Percentiles rank a stretch among this genome's conserved stretches.
phyloP scores from a whole-genome alignment of 768 basidiomycete genomes.

The Hygrophorus pudorinus region DNA sequence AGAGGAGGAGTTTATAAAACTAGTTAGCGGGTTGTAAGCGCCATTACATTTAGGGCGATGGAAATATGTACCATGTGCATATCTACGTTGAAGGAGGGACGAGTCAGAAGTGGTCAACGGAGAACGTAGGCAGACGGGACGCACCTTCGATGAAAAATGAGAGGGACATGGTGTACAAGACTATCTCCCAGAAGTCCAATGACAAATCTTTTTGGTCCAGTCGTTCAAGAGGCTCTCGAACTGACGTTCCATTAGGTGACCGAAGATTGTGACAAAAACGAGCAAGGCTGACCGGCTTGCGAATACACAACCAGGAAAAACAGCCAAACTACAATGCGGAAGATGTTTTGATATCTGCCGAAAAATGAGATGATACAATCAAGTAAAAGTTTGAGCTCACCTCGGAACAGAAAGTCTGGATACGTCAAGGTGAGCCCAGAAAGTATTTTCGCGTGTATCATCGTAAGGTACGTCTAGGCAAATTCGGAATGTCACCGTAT shows the following conservation, averaged over 20 bases:
- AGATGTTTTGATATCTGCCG: constrained; percentile 72
- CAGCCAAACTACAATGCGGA: constrained; percentile 70
- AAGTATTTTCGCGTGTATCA: constrained; percentile 38
- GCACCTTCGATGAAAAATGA: constrained; percentile 76
- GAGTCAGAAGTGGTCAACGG: not conserved
- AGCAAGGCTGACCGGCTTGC: constrained; percentile 56
- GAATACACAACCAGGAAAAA: constrained; percentile 75
- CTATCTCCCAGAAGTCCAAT: constrained; percentile 75
- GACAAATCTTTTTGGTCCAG: constrained; percentile 40
- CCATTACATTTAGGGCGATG: not conserved
- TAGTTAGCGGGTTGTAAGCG: constrained; percentile 15
- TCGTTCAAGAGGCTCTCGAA: constrained; percentile 69
- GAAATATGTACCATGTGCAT: constrained; percentile 39
- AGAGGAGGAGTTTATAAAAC: constrained; percentile 62
- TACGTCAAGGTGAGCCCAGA: constrained; percentile 70
- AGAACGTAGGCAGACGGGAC: constrained; percentile 10
- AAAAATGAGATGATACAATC: not conserved
- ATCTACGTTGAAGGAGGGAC: constrained; percentile 25
- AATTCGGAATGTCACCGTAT: not conserved
- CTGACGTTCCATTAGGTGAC: constrained; percentile 23
- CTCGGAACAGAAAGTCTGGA: constrained; percentile 73
- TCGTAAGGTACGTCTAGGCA: constrained; percentile 59
- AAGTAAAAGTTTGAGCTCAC: constrained; percentile 26
- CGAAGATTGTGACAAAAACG: not conserved
- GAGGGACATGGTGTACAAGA: constrained; percentile 69